A percentile compares a stretch with the other conserved stretches of the same genome.
phyloP scores from a whole-genome alignment of 768 basidiomycete genomes.

The Suillus variegatus region DNA sequence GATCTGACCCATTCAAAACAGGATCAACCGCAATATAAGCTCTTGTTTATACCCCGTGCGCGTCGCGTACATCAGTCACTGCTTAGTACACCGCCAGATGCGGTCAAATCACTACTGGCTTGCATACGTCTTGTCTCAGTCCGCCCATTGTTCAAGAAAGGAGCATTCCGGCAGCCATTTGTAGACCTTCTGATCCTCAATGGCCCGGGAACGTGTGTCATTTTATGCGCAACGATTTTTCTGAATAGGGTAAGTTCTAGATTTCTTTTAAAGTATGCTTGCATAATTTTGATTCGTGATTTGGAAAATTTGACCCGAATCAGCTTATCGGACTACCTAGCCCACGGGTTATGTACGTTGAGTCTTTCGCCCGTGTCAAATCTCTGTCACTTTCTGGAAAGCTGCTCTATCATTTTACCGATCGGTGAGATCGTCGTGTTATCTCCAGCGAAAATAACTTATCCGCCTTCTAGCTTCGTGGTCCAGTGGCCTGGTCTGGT shows the following conservation, averaged over 20 bases:
- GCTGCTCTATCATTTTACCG: slow-evolving; percentile 78
- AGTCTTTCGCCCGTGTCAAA: slow-evolving; percentile 89
- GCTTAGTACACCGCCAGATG: slow-evolving; percentile 66
- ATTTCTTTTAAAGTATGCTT: not conserved
- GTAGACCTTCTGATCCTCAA: slow-evolving; percentile 86
- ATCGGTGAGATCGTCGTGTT: slow-evolving; percentile 67
- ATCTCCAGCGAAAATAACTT: slow-evolving; percentile 55
- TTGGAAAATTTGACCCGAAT: slow-evolving; percentile 11
- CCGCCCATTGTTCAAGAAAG: slow-evolving; percentile 41
- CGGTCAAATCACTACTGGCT: slow-evolving; percentile 56
- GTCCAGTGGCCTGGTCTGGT: slow-evolving; percentile 84
- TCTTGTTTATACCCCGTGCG: slow-evolving; percentile 82
- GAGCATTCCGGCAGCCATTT: slow-evolving; percentile 34
- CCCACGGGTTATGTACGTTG: slow-evolving; percentile 82
- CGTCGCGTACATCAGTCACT: slow-evolving; percentile 83
- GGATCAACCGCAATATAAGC: slow-evolving; percentile 35
- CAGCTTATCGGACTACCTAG: slow-evolving; percentile 77
- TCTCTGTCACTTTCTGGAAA: slow-evolving; percentile 83
- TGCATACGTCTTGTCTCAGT: slow-evolving; percentile 66
- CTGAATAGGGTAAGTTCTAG: slow-evolving; percentile 62
- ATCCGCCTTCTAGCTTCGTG: slow-evolving; percentile 59
- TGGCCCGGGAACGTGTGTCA: slow-evolving; percentile 92
- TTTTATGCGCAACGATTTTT: slow-evolving; percentile 70
- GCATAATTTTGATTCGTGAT: slow-evolving; percentile 7
- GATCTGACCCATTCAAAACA: not conserved